These are phyloP conservation scores for Nicotiana noctiflora DNA, from an alignment of 257 asterid genomes.

Conservation along the genomic window DNA sequence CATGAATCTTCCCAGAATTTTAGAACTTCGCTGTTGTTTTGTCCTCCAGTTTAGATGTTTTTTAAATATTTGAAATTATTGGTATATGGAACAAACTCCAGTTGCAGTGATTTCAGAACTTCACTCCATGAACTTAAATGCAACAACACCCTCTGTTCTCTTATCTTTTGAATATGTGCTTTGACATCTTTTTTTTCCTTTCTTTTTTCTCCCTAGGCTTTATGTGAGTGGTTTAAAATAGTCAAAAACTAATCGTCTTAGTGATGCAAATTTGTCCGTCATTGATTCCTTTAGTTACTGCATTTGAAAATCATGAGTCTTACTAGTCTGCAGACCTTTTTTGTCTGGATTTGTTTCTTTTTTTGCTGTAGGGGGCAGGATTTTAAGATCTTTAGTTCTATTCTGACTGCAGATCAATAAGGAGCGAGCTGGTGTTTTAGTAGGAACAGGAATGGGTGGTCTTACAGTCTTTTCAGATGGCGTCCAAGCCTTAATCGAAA, in stretches of 20 bases:
- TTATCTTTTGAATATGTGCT: background rate
- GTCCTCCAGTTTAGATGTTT: background rate
- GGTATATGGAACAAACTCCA: background rate
- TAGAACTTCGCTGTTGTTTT: background rate
- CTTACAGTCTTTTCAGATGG: conserved; percentile 81
- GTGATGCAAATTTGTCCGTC: background rate
- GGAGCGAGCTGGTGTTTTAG: conserved; percentile 78
- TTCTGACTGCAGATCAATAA: conserved; percentile 59
- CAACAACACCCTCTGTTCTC: background rate
- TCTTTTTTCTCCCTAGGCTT: background rate
- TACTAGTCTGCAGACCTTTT: background rate
- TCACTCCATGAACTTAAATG: background rate
- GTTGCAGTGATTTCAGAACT: background rate
- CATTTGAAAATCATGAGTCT: background rate
- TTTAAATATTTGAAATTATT: background rate
- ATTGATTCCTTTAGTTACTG: background rate
- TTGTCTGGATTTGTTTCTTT: too few species aligned
- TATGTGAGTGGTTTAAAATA: background rate
- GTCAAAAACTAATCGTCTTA: background rate
- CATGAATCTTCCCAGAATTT: background rate
- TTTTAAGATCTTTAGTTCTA: conserved; percentile 7
- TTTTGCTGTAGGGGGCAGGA: background rate
- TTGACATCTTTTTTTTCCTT: background rate
- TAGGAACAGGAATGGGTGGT: conserved; percentile 98
- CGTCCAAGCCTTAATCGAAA: conserved; percentile 76